Conservation (phyloP, 140 eudicot species). For the Ambrosia hybrid region DNA sequence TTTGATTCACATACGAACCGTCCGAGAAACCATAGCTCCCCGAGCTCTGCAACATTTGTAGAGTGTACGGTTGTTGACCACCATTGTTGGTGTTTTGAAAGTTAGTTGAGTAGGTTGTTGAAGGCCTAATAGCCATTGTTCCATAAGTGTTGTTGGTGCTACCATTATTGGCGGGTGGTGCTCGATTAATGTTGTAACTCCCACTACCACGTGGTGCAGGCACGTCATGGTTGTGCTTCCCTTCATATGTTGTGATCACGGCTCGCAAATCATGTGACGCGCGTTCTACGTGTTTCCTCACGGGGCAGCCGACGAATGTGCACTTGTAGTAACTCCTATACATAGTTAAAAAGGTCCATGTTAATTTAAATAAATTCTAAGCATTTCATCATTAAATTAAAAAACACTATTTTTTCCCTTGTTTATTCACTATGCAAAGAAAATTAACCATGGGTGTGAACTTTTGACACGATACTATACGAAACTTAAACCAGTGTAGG, state of each 20-base stretch:
- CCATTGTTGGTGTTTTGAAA: conserved; percentile 37
- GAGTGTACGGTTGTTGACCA: conserved; percentile 61
- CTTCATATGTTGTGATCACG: conserved; percentile 95
- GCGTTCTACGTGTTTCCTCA: conserved; percentile 89
- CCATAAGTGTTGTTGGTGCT: conserved; percentile 32
- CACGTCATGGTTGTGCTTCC: conserved; percentile 95
- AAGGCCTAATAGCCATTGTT: conserved; percentile 58
- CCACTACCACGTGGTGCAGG: conserved; percentile 97
- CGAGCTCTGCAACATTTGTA: conserved; percentile 62
- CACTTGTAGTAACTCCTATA: conserved; percentile 97
- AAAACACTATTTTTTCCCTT: too few relatives aligned
- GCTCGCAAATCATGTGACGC: conserved; percentile 87
- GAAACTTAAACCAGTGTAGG: too few relatives aligned
- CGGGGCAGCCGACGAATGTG: conserved; percentile 76
- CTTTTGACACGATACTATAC: too few relatives aligned
- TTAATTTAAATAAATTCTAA: neutral
- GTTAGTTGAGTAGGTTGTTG: conserved; percentile 36
- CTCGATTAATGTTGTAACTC: conserved; percentile 54
- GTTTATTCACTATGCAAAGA: too few relatives aligned
- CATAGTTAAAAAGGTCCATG: conserved; percentile 4
- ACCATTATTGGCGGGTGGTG: conserved; percentile 25
- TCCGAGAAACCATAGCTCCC: conserved; percentile 43
- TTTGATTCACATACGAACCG: conserved; percentile 37
- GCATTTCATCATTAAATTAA: too few relatives aligned
- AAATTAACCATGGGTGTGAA: too few relatives aligned